Base-by-base conservation (phyloP, 495 filamentous ascomycete genomes). In the Aspergillus ellipticus region DNA sequence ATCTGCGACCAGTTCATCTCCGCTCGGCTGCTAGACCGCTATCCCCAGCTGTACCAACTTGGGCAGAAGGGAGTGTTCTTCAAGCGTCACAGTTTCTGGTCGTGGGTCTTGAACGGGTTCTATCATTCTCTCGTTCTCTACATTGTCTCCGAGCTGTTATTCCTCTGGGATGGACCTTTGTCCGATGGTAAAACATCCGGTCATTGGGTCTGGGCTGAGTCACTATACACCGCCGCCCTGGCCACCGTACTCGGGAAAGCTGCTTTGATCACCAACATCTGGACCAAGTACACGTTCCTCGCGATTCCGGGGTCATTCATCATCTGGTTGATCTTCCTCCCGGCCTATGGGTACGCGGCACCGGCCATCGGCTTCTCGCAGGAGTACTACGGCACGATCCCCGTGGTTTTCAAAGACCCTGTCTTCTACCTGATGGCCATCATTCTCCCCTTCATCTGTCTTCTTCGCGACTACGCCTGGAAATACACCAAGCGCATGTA, bases 1-100 rank as follows among this genome's bases (percentile, higher is more conserved):
- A 96, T 97, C 60, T 93, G 96, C 58, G 95, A 99, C 66, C 95
- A 99, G 67, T 97, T 95, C 72, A 92, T 99, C 66, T 96, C 90
- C 24, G 95, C 95, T 41, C 87, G 95, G 33, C 77, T 97, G n/a
- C 81, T 99, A 19, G 95, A 99, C 69, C 87, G 95, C 41, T 99
- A 99, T 68, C 95, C 95, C 19, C 95, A 97, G 67, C 80, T 99
- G 24, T 99, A 99, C 73, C 87, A 89, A 53, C 83, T 97, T 43
- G 90, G 90, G 52, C 95, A 99, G 68, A 87, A 90, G 62, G 93
- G 94, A 55, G 73, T 85, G 35, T 97, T 97, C 69, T 99, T 99
- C 82, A 88, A 87, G 66, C 85, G 88, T 69, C 86, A 88, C 68
- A 93, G 89, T 29, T 97, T 97, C 76, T 88, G 85, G 75, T 84